phyloP scores from a whole-genome alignment of 2,329 filamentous ascomycete genomes.

The Pseudogymnoascus sp. region DNA sequence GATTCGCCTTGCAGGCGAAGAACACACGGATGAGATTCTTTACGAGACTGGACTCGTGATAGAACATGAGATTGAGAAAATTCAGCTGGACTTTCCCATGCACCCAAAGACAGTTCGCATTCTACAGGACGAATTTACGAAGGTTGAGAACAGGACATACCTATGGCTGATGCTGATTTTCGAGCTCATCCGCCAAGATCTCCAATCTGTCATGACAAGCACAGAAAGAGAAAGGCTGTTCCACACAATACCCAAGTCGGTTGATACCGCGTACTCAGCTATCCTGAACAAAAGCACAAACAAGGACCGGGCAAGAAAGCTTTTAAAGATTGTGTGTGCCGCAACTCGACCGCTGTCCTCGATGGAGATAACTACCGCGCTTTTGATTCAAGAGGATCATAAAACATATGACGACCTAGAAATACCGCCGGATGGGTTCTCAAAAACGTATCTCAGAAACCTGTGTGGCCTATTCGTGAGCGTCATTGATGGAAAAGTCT shows the following conservation, averaged over 20 bases:
- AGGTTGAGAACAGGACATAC: slow-evolving; percentile 15
- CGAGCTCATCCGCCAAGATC: slow-evolving; percentile 14
- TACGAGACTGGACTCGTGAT: slow-evolving; percentile 32
- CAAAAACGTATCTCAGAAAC: slow-evolving; percentile 19
- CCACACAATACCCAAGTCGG: slow-evolving; percentile 17
- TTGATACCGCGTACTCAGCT: slow-evolving; percentile 30
- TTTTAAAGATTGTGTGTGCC: slow-evolving; percentile 31
- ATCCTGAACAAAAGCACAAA: slow-evolving; percentile 28
- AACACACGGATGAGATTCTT: slow-evolving; percentile 29
- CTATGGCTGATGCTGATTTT: slow-evolving; percentile 18
- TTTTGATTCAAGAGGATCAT: slow-evolving; percentile 14
- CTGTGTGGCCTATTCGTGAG: slow-evolving; percentile 32
- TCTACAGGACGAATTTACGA: neutral
- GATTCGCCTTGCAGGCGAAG: slow-evolving; percentile 31
- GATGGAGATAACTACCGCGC: slow-evolving; percentile 27
- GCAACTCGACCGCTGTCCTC: slow-evolving; percentile 28
- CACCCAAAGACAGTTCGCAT: neutral
- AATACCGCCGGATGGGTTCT: slow-evolving; percentile 15
- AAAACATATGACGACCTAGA: slow-evolving; percentile 12
- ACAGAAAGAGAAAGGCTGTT: slow-evolving; percentile 14
- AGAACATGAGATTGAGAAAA: slow-evolving; percentile 19
- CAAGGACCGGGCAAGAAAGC: slow-evolving; percentile 19
- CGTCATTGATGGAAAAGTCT: slow-evolving; percentile 28
- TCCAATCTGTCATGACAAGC: slow-evolving; percentile 19
- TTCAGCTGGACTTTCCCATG: slow-evolving; percentile 9